Percentiles rank a stretch among this genome's conserved stretches.
Evolutionary conservation across 108 stramenopile species (phyloP).

Genomic region (Cyclotella cryptica): DNA sequence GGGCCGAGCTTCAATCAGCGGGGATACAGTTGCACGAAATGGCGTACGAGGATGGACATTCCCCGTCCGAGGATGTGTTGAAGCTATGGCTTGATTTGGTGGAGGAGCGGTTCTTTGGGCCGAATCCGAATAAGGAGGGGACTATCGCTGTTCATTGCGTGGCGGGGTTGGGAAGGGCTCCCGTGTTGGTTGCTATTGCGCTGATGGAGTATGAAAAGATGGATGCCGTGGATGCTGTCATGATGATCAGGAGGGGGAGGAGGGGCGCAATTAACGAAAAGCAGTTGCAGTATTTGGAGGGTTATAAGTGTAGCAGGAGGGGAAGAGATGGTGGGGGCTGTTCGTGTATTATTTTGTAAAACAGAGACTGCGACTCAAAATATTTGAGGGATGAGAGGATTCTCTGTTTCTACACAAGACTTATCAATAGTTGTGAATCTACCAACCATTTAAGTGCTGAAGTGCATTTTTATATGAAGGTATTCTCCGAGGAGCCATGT

Average conservation of each 20-base stretch:
- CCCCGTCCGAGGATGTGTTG: slow-evolving; percentile 87
- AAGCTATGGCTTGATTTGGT: slow-evolving; percentile 88
- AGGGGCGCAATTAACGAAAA: slow-evolving; percentile 97
- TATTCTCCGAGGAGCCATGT: no score
- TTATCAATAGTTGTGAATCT: no score
- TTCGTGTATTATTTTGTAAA: slow-evolving; percentile 22
- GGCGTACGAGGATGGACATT: slow-evolving; percentile 95
- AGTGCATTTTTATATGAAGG: no score
- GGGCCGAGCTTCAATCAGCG: slow-evolving; percentile 75
- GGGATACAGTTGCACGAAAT: slow-evolving; percentile 93
- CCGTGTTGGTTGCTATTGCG: slow-evolving; percentile 97
- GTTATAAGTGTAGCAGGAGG: slow-evolving; percentile 77
- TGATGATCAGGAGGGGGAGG: slow-evolving; percentile 87
- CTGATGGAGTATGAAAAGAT: slow-evolving; percentile 92
- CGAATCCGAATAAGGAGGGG: neutral
- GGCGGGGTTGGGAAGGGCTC: slow-evolving; percentile 97
- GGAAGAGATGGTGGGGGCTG: slow-evolving; percentile 42
- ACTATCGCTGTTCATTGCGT: slow-evolving; percentile 98
- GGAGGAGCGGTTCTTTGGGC: slow-evolving; percentile 76
- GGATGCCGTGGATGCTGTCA: slow-evolving; percentile 94
- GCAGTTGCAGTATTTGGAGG: slow-evolving; percentile 94
- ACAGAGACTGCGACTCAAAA: neutral
- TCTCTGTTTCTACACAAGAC: no score
- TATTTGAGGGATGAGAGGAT: neutral
- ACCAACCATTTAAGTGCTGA: no score